These are phyloP conservation scores for Cercospora beticola DNA, from an alignment of 2,329 filamentous ascomycete species.

Conservation along the genomic window DNA sequence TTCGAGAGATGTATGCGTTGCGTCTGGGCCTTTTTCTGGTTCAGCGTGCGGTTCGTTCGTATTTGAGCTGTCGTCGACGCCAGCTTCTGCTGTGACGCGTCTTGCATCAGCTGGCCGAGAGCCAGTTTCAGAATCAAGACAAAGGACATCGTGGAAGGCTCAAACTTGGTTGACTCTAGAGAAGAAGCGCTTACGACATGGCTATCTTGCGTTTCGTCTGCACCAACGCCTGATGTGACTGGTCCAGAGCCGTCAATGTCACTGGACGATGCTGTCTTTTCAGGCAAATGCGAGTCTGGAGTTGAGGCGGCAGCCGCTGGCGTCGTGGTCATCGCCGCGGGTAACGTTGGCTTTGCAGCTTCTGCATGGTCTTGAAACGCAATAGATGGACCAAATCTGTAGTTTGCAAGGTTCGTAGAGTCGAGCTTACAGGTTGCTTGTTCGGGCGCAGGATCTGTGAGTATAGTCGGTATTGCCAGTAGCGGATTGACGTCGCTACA, in stretches of 20 bases:
- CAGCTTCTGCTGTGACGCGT: conserved; percentile 7
- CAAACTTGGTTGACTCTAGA: conserved; percentile 9
- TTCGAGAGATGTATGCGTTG: background rate
- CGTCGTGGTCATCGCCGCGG: conserved; percentile 1
- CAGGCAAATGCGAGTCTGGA: background rate
- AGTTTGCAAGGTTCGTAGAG: conserved; percentile 20
- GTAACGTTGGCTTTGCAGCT: conserved; percentile 9
- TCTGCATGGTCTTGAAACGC: conserved; percentile 15
- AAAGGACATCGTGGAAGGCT: conserved; percentile 3
- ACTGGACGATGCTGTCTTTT: background rate
- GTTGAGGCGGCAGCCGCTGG: conserved; percentile 12
- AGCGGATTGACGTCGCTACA: conserved; percentile 29
- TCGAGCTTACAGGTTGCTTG: conserved; percentile 24
- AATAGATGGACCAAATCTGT: conserved; percentile 27
- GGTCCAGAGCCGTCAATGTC: background rate
- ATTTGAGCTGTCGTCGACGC: conserved; percentile 8
- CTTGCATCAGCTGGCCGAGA: conserved; percentile 2
- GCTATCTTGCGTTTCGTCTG: background rate
- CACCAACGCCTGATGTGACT: background rate
- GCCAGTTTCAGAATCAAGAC: conserved; percentile 5
- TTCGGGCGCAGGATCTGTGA: conserved; percentile 18
- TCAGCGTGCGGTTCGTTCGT: conserved; percentile 4
- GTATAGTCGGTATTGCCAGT: conserved; percentile 24
- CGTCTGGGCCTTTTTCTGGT: background rate
- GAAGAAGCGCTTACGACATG: background rate